Base-by-base conservation (phyloP, 371 early-diverging fungal genomes). In the Rhizopus stolonifer region DNA sequence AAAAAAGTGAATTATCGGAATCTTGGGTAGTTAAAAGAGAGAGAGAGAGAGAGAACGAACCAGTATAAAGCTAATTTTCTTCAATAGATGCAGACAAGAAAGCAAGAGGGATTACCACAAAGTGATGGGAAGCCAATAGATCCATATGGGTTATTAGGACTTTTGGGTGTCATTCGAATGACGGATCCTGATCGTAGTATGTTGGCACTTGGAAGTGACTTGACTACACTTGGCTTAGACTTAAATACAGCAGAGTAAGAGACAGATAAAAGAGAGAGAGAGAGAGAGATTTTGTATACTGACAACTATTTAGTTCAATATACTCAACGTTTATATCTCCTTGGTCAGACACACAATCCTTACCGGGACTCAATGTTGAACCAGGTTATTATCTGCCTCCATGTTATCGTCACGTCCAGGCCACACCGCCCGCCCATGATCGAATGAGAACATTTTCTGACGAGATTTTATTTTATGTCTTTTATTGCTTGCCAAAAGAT, bases 391-490 rank as follows among this genome's bases (percentile, higher is more conserved):
- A 78, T 52, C 73, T 91, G 13, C 94, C 94, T 22, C 72, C 84
- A 22, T 84, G 87, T 54, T 87, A 87, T 60, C 63, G 64, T 50
- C 84, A 79, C 43, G 83, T 83, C 6, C 82, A 80, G 49, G 74
- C 79, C 18, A 84, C 89, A 46, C 89, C 89, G 48, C 82, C 86
- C 25, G 81, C 87, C n/a, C 79, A 84, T 52, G 72, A 78, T 51
- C 87, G 84, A 52, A 79, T 95, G 49, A 59, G 76, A 19, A 69
- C 80, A 7, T 82, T 92, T 23, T 72, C 84, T 36, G 97, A 96
- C 43, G 95, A 96, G 60, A 92, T 96, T 7, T 79, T 98, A 46
- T 93, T 98, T 61, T 96, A 95, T 77, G 84, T 94, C 29, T 98
- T 98, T 72, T 96, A 98, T 72, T 82, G 93, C 11, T 81, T 92